Percentiles rank a stretch among this genome's conserved stretches.
phyloP scores from a whole-genome alignment of 805 yeast species.

The Candida ficus region DNA sequence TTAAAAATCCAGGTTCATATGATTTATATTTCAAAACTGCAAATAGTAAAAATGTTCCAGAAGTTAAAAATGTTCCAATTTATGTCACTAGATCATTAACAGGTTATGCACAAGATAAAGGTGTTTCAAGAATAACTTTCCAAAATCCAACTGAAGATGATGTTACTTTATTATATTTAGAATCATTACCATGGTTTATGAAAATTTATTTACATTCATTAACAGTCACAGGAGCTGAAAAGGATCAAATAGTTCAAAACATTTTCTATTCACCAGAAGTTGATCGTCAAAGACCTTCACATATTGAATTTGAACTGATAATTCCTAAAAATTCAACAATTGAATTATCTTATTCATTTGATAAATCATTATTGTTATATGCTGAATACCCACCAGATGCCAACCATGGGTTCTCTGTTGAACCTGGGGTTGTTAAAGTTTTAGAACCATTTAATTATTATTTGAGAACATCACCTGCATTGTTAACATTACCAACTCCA shows the following conservation, averaged over 20 bases:
- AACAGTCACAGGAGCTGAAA: slow-evolving; percentile 24
- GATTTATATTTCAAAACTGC: slow-evolving; percentile 33
- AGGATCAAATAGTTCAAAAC: slow-evolving; percentile 39
- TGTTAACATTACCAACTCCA: slow-evolving; percentile 88
- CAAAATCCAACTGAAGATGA: slow-evolving; percentile 54
- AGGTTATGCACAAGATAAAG: slow-evolving; percentile 87
- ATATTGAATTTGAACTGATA: slow-evolving; percentile 60
- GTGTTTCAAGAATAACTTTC: slow-evolving; percentile 79
- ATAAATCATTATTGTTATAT: slow-evolving; percentile 75
- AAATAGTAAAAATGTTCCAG: slow-evolving; percentile 39
- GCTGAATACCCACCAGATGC: slow-evolving; percentile 99
- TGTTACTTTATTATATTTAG: slow-evolving; percentile 59
- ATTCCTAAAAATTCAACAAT: slow-evolving; percentile 63
- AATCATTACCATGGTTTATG: slow-evolving; percentile 91
- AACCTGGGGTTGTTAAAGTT: slow-evolving; percentile 78
- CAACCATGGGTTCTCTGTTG: slow-evolving; percentile 93
- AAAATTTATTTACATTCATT: slow-evolving; percentile 74
- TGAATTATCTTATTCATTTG: slow-evolving; percentile 71
- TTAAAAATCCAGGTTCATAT: slow-evolving; percentile 21
- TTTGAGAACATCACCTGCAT: slow-evolving; percentile 78
- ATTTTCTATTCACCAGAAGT: slow-evolving; percentile 69
- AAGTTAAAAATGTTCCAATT: slow-evolving; percentile 51
- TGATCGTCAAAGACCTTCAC: slow-evolving; percentile 79
- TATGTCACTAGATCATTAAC: slow-evolving; percentile 79
- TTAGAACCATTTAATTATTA: slow-evolving; percentile 40